Conservation (phyloP, 345 rosid species). For the Gossypium australe region DNA sequence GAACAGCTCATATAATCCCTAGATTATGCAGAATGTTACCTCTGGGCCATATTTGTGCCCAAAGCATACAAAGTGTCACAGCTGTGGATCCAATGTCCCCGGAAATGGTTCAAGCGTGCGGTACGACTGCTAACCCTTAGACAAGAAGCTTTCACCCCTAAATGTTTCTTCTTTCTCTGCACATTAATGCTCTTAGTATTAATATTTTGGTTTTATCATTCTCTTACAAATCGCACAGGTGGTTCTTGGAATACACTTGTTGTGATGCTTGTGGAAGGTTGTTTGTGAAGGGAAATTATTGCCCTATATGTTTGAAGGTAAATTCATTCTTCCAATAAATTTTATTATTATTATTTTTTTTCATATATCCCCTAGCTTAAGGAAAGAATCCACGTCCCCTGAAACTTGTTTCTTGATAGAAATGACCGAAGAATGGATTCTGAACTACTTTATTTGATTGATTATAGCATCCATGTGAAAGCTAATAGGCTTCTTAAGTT, state of each 20-base stretch:
- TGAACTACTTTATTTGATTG: neutral
- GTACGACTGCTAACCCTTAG: conserved; percentile 30
- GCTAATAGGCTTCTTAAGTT: conserved; percentile 3
- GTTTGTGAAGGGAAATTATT: conserved; percentile 97
- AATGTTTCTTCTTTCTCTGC: neutral
- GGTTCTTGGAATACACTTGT: conserved; percentile 98
- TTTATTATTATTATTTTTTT: neutral
- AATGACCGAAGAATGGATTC: conserved; percentile 12
- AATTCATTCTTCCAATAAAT: neutral
- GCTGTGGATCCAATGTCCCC: conserved; percentile 93
- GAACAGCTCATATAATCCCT: conserved; percentile 4
- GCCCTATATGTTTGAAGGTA: conserved; percentile 99
- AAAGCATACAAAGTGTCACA: conserved; percentile 91
- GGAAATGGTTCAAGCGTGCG: conserved; percentile 98
- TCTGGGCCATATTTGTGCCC: conserved; percentile 97
- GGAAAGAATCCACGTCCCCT: neutral
- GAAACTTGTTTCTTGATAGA: neutral
- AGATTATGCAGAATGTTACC: conserved; percentile 69
- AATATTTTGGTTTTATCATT: neutral
- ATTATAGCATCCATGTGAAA: conserved; percentile 13
- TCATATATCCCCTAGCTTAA: neutral
- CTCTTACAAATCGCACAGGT: conserved; percentile 42
- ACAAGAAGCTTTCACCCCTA: neutral
- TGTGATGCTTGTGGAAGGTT: conserved; percentile 99
- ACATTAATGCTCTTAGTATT: neutral